A percentile compares a stretch with the other conserved stretches of the same genome.
Evolutionary conservation across 768 basidiomycete species (phyloP).

Genomic region (Podaxis rugospora): DNA sequence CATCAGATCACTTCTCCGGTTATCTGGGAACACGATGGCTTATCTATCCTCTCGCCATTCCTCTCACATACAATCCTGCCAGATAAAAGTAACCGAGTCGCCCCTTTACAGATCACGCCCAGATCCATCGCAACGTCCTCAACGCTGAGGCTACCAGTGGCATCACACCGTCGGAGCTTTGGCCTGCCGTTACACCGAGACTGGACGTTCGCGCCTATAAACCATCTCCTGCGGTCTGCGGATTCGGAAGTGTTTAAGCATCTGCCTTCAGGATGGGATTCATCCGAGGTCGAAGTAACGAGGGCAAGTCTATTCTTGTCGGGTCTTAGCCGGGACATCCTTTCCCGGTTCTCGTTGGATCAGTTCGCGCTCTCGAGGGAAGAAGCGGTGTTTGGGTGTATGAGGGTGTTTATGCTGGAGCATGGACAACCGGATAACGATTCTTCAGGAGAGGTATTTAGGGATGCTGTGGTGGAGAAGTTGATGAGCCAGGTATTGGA

Average conservation of each 20-base stretch:
- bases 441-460: slow-evolving; percentile 67
- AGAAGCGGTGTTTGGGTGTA: slow-evolving; percentile 69
- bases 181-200: slow-evolving; percentile 50
- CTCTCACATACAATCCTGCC: slow-evolving; percentile 44
- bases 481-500: slow-evolving; percentile 58
- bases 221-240: slow-evolving; percentile 78
- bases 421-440: slow-evolving; percentile 61
- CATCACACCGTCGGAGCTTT: slow-evolving; percentile 19
- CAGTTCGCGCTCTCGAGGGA: slow-evolving; percentile 44
- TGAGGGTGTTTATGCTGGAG: slow-evolving; percentile 97
- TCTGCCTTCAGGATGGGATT: slow-evolving; percentile 70
- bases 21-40: slow-evolving; percentile 49
- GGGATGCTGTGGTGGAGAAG: slow-evolving; percentile 59
- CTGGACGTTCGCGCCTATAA: slow-evolving; percentile 67
- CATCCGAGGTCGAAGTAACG: slow-evolving; percentile 74
- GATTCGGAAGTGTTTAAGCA: slow-evolving; percentile 62
- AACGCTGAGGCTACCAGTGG: slow-evolving; percentile 46
- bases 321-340: slow-evolving; percentile 40
- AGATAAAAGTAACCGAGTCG: slow-evolving; percentile 35
- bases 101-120: slow-evolving; percentile 46
- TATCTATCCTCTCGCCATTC: slow-evolving; percentile 57
- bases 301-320: slow-evolving; percentile 65
- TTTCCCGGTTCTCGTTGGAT: slow-evolving; percentile 36
- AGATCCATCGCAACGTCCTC: slow-evolving; percentile 52
- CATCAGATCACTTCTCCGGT: slow-evolving; percentile 32